These are phyloP conservation scores for Tetrahymena malaccensis DNA, from an alignment of 73 alveolate genomes.

Conservation along the genomic window DNA sequence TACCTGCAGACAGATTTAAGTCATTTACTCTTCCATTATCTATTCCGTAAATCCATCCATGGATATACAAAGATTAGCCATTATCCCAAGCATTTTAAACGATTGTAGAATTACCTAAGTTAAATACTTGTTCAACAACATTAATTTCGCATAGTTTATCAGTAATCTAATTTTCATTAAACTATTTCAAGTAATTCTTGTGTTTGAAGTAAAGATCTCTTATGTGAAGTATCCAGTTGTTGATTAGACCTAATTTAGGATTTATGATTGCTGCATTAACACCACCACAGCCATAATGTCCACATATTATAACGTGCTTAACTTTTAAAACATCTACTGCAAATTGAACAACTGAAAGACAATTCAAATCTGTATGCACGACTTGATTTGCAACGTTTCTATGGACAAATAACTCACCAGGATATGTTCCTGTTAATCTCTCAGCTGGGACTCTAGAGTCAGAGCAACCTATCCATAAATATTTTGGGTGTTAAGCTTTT, in stretches of 20 bases:
- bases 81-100: constrained; percentile 24
- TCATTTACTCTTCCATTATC: not conserved
- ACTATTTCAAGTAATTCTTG: not conserved
- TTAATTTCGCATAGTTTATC: constrained; percentile 7
- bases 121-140: constrained; percentile 27
- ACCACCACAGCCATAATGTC: constrained; percentile 41
- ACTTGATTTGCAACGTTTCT: constrained; percentile 39
- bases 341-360: constrained; percentile 17
- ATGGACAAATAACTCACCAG: constrained; percentile 38
- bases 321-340: constrained; percentile 33
- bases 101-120: constrained; percentile 23
- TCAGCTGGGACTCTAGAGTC: constrained; percentile 39
- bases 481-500: constrained; percentile 29
- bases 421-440: constrained; percentile 29
- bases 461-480: constrained; percentile 39
- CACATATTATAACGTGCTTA: constrained; percentile 9
- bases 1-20: not conserved
- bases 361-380: constrained; percentile 39
- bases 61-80: not conserved
- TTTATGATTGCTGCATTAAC: constrained; percentile 27
- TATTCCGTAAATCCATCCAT: not conserved
- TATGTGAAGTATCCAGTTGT: constrained; percentile 19
- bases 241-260: constrained; percentile 26
- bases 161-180: not conserved
- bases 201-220: constrained; percentile 13